Evolutionary conservation across 2,329 filamentous ascomycete species (phyloP), one percentile per base, ranked within the genome.

Genomic region (Botryotinia calthae): DNA sequence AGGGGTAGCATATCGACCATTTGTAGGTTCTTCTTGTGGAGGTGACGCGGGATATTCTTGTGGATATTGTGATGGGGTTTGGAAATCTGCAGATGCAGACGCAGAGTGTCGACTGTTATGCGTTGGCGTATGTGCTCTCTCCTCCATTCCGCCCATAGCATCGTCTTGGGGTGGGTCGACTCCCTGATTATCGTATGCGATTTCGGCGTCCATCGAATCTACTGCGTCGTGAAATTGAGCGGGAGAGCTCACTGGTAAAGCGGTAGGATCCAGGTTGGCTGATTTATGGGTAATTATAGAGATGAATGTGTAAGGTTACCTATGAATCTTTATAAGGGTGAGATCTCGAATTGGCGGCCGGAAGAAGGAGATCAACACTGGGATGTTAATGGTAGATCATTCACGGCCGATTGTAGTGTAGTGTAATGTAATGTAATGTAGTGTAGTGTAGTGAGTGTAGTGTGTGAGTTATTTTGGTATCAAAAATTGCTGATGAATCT

Each of bases 211-310:
- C 79, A 81, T 81, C 31, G 76, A 85, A 78, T 86, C 84, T 77
- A 86, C 81, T 73, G 83, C 83, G 85, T 86, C 84, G 84, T 85
- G 84, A 79, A 84, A 86, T 79, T 86, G 85, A 83, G 82, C 85
- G 80, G 83, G 82, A 74, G 85, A 86, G 82, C 85, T 85, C 79
- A 82, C 82, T 64, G 83, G 83, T 48, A 86, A 78, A 28, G 82
- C 85, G 74, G 85, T 85, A 75, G 84, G 84, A 86, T 89, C 87
- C 86, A 88, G 85, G 75, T 80, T 85, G 83, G 73, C 76, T 75
- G 76, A 54, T 71, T 70, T 71, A 71, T 61, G 44, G 61, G 37
- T 22, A 65, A 58, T 54, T 66, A 58, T 42, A 28, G 42, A 37
- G 61, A 71, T 34, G 46, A 48, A 69, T 44, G 62, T 61, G 62